phyloP scores from a whole-genome alignment of 164 flowering plant species.

The Aristolochia contorta region DNA sequence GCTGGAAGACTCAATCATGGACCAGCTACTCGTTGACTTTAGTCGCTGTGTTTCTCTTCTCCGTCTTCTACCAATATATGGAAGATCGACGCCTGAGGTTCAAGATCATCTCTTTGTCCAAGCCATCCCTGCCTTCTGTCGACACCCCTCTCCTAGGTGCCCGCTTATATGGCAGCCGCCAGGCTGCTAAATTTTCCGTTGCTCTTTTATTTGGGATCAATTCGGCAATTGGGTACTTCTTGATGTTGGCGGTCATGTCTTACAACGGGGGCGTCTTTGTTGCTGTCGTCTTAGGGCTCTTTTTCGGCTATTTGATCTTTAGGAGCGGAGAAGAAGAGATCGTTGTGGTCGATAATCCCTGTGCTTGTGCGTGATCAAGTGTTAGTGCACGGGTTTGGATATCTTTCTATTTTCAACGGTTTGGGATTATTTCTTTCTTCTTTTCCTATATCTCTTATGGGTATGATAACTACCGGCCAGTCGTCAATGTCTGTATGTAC shows the following conservation, averaged over 20 bases:
- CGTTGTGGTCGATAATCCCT: constrained; percentile 30
- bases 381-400: neutral
- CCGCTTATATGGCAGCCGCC: neutral
- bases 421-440: no score
- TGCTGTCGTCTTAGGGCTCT: constrained; percentile 52
- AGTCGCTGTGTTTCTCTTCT: constrained; percentile 47
- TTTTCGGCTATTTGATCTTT: constrained; percentile 46
- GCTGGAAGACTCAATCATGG: constrained; percentile 70
- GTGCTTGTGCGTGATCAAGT: constrained; percentile 50
- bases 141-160: constrained; percentile 20
- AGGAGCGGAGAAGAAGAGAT: constrained; percentile 27
- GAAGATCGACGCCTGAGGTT: constrained; percentile 59
- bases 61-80: constrained; percentile 76
- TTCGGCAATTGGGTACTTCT: constrained; percentile 57
- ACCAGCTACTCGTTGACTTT: constrained; percentile 42
- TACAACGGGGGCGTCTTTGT: constrained; percentile 66
- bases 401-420: no score
- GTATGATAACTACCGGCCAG: no score
- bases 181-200: constrained; percentile 15
- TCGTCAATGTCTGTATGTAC: no score
- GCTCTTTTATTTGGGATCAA: constrained; percentile 44
- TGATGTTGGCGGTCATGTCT: constrained; percentile 83
- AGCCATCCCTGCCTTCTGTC: constrained; percentile 1
- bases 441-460: no score
- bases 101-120: constrained; percentile 17